Conservation (phyloP, 2,329 filamentous ascomycete species). For the Ascochyta fabae region DNA sequence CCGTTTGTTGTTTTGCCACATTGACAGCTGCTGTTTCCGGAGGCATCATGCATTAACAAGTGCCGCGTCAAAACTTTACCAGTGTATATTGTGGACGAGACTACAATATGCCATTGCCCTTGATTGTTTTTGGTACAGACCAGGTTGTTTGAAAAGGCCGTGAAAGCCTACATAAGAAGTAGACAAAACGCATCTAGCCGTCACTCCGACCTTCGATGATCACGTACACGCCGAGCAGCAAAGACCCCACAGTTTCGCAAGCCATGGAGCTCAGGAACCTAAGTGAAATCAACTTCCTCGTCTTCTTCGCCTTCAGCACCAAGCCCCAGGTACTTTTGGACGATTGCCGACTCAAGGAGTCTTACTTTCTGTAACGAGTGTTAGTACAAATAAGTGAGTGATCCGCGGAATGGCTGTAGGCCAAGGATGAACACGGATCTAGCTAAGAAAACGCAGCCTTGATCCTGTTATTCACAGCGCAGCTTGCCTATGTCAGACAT, state of each 20-base stretch:
- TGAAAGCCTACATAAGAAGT: not conserved
- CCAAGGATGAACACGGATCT: not conserved
- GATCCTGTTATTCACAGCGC: not conserved
- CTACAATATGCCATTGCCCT: not conserved
- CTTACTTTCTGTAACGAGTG: conserved; percentile 36
- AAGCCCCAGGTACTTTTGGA: conserved; percentile 45
- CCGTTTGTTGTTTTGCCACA: not conserved
- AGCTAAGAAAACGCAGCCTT: not conserved
- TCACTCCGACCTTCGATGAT: not conserved
- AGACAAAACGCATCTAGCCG: not conserved
- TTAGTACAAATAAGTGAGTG: conserved; percentile 11
- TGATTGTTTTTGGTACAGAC: not conserved
- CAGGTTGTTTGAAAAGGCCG: not conserved
- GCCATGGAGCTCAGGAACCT: conserved; percentile 4
- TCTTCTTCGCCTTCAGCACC: conserved; percentile 26
- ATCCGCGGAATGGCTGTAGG: not conserved
- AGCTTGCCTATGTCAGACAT: not conserved
- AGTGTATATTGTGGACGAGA: not conserved
- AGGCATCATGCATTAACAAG: not conserved
- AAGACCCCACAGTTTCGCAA: not conserved
- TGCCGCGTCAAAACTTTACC: not conserved
- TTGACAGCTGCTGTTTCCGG: not conserved
- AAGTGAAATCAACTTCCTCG: conserved; percentile 44
- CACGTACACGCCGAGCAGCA: too few species aligned
- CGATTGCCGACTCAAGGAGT: conserved; percentile 41